These are phyloP conservation scores for Binderoboletus segoi DNA, from an alignment of 1,284 basidiomycete genomes.

Conservation along the genomic window DNA sequence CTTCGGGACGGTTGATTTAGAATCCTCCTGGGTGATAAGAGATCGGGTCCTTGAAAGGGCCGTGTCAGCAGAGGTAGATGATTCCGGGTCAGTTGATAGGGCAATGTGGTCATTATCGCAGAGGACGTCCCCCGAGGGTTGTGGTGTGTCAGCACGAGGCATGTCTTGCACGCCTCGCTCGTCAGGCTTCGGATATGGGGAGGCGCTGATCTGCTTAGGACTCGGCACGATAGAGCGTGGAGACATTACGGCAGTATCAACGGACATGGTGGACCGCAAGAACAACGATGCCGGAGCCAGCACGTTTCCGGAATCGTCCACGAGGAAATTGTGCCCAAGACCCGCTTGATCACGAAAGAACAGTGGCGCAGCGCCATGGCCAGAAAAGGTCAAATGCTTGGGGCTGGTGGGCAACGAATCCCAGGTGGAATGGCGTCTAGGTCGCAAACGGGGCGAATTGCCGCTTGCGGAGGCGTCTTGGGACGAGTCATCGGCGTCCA, in stretches of 20 bases:
- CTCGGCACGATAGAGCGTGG: constrained; percentile 1
- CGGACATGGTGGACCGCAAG: constrained; percentile 8
- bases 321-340: background rate
- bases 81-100: background rate
- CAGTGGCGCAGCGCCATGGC: constrained; percentile 5
- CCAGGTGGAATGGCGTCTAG: constrained; percentile 27
- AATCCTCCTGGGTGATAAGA: background rate
- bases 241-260: constrained; percentile 9
- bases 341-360: constrained; percentile 13
- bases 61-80: constrained; percentile 5
- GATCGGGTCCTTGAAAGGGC: background rate
- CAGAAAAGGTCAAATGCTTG: constrained; percentile 16
- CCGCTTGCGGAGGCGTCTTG: constrained; percentile 31
- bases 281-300: constrained; percentile 20
- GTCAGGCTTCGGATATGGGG: background rate
- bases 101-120: constrained; percentile 10
- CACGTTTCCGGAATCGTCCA: constrained; percentile 5
- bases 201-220: constrained; percentile 5
- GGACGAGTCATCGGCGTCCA: constrained; percentile 38
- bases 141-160: constrained; percentile 18
- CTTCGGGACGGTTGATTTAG: background rate
- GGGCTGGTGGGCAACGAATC: constrained; percentile 19
- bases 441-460: constrained; percentile 24
- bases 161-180: constrained; percentile 11
- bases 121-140: constrained; percentile 3